Conservation (phyloP, 1,284 basidiomycete genomes). For the Lignosus rhinocerotis region DNA sequence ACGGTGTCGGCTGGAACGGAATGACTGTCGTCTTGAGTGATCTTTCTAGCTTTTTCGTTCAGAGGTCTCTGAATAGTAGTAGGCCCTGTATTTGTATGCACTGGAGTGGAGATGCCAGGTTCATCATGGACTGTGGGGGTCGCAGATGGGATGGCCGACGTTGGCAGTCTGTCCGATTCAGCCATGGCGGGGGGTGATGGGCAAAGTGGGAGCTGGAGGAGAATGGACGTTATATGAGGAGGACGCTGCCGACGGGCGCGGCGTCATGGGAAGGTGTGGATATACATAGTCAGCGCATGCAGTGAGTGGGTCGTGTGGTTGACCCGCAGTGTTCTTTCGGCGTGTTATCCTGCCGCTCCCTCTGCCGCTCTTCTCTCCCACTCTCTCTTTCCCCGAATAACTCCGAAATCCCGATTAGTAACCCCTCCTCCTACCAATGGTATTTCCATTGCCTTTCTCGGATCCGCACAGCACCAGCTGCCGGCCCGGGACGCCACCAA, state of each 20-base stretch:
- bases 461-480: no score
- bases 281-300: slow-evolving; percentile 11
- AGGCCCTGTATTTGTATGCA: not conserved
- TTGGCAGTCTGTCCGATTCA: not conserved
- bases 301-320: no score
- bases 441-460: no score
- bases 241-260: slow-evolving; percentile 4
- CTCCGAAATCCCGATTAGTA: no score
- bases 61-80: not conserved
- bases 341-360: no score
- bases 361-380: not conserved
- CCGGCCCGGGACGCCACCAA: no score
- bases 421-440: no score
- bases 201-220: not conserved
- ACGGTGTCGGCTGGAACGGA: slow-evolving; percentile 6
- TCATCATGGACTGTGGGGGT: slow-evolving; percentile 18
- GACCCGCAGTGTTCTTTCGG: no score
- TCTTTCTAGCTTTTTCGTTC: slow-evolving; percentile 1
- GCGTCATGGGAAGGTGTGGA: slow-evolving; percentile 5
- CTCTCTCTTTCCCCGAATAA: not conserved
- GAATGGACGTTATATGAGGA: slow-evolving; percentile 1
- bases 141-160: slow-evolving; percentile 9
- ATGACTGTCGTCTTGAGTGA: not conserved
- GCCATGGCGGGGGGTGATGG: not conserved
- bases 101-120: slow-evolving; percentile 10